phyloP scores from a whole-genome alignment of 73 alveolate species.

The Paramecium biaurelia region DNA sequence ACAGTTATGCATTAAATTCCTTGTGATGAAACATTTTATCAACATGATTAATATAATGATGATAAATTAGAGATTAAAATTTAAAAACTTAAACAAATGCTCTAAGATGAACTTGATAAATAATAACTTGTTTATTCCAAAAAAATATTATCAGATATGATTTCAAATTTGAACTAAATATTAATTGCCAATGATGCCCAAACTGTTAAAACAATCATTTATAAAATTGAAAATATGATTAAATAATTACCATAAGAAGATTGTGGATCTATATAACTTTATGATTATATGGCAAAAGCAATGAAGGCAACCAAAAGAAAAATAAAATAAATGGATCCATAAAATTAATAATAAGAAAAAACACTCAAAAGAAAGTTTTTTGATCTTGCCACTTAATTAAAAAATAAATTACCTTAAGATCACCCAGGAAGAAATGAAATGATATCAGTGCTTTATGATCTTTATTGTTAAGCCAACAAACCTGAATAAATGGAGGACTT shows the following conservation, averaged over 20 bases:
- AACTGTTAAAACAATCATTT: neutral
- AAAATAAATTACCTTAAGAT: conserved; percentile 10
- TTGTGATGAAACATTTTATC: conserved; percentile 35
- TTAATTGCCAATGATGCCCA: conserved; percentile 15
- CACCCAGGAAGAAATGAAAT: neutral
- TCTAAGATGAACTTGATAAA: neutral
- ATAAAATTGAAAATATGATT: conserved; percentile 7
- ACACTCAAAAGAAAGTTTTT: conserved; percentile 15
- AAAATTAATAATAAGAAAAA: neutral
- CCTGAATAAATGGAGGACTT: conserved; percentile 24
- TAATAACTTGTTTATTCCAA: neutral
- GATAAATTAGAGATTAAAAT: neutral
- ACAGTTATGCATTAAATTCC: conserved; percentile 35
- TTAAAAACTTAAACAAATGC: neutral
- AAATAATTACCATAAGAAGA: conserved; percentile 1
- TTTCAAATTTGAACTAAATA: neutral
- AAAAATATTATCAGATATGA: conserved; percentile 33
- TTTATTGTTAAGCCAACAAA: neutral
- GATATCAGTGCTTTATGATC: conserved; percentile 22
- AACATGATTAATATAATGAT: neutral
- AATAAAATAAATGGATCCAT: neutral
- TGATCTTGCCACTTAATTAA: neutral
- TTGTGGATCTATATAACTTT: conserved; percentile 6
- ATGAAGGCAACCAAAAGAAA: conserved; percentile 11
- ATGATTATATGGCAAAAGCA: conserved; percentile 47